Evolutionary conservation across 352 stramenopile species (phyloP).

Genomic region (Phytopythium kandeliae): DNA sequence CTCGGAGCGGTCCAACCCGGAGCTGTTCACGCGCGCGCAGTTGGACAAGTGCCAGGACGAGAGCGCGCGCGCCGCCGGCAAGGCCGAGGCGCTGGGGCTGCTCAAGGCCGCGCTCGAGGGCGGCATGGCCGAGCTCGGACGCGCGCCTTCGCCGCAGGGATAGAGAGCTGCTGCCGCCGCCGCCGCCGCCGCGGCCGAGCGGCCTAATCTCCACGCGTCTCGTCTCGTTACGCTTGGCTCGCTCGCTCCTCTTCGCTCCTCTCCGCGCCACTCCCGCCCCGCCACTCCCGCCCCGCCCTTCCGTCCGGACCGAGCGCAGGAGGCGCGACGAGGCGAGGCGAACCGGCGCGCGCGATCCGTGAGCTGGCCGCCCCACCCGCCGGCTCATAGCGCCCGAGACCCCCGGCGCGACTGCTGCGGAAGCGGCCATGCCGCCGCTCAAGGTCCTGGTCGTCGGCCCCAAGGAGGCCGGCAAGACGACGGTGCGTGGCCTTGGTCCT

Average conservation of each 20-base stretch:
- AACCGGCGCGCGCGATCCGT: too few species aligned
- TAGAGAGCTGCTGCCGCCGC: too few species aligned
- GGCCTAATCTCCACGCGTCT: too few species aligned
- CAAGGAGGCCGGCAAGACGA: conserved; percentile 76
- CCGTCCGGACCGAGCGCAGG: too few species aligned
- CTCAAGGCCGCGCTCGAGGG: conserved; percentile 44
- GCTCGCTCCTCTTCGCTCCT: too few species aligned
- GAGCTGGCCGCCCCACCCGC: too few species aligned
- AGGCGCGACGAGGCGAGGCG: too few species aligned
- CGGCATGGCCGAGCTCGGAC: conserved; percentile 20
- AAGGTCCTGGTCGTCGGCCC: conserved; percentile 81
- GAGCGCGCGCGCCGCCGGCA: conserved; percentile 32
- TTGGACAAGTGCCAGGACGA: conserved; percentile 59
- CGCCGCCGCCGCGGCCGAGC: too few species aligned
- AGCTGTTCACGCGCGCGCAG: conserved; percentile 62
- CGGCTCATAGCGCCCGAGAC: neutral
- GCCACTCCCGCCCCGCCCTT: too few species aligned
- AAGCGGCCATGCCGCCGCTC: conserved; percentile 44
- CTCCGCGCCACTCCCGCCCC: too few species aligned
- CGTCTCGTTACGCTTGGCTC: too few species aligned
- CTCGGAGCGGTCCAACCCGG: conserved; percentile 48
- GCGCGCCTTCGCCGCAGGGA: neutral
- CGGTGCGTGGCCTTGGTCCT: conserved; percentile 17
- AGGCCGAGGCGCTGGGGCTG: conserved; percentile 46
- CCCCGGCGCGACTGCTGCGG: neutral